phyloP scores from a whole-genome alignment of 1,139 yeast species.

The Suhomyces chickasaworum region DNA sequence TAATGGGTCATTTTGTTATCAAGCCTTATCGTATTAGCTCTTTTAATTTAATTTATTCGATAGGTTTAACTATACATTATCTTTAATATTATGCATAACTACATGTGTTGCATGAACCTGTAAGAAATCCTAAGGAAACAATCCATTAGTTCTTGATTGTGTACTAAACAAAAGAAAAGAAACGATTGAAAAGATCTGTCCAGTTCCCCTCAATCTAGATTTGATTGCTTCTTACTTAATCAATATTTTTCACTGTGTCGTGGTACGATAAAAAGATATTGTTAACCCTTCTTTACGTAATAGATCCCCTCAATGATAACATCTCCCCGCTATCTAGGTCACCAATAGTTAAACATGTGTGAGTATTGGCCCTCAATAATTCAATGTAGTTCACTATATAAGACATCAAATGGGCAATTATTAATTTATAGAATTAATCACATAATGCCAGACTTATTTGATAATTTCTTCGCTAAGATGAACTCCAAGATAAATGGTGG shows the following conservation, averaged over 20 bases:
- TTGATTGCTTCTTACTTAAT: neutral
- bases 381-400: neutral
- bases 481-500: slow-evolving; percentile 39
- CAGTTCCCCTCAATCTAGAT: neutral
- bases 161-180: neutral
- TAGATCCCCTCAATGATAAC: neutral
- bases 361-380: neutral
- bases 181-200: neutral
- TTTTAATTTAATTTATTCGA: slow-evolving; percentile 3
- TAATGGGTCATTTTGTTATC: neutral
- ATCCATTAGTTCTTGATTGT: neutral
- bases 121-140: too few species aligned
- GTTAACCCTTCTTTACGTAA: neutral
- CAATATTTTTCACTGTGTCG: neutral
- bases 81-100: slow-evolving; percentile 1
- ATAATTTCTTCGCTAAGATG: slow-evolving; percentile 39
- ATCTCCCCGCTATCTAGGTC: slow-evolving; percentile 1
- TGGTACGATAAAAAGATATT: neutral
- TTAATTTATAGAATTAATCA: neutral
- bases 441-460: slow-evolving; percentile 47
- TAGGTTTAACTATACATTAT: neutral
- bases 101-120: neutral
- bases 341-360: neutral
- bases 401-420: neutral
- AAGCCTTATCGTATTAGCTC: neutral